Base-by-base conservation (phyloP, 2,329 filamentous ascomycete genomes). In the Aspergillus hortae region DNA sequence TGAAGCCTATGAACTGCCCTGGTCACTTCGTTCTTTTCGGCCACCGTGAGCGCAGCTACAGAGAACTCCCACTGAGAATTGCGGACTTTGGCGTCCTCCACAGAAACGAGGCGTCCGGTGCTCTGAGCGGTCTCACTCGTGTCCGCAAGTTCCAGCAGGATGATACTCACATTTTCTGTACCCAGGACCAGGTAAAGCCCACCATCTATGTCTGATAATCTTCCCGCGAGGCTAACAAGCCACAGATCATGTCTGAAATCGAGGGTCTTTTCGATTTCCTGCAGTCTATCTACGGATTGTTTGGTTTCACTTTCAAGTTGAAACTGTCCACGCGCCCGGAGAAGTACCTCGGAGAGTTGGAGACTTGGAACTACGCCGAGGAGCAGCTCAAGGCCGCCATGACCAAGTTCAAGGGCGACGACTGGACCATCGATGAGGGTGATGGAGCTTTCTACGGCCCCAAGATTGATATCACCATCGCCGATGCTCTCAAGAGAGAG, bases 1-100 rank as follows among this genome's bases (percentile, higher is more conserved):
- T 97, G 47, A 97, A 97, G 77, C 92, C 92, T 25, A 97, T 97
- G 94, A 97, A 97, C 77, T 99, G 94, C 75, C 94, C 94, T 4
- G 91, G 91, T 25, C 92, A 97, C 74, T 95, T 89, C 73, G 77
- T 94, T 59, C 87, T 96, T 65, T 96, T 96, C 71, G 84, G 82
- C 46, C 87, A 92, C 71, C 83, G 88, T 49, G 88, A 90, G 66
- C 83, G 90, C 64, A 94, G 88, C 72, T 96, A 97, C 73, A 81
- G 88, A 64, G 91, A 97, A 63, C 78, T 99, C 53, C 94, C 94
- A 25, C 87, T 95, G 75, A 83, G 94, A 66, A 88, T 96, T 75
- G 92, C 94, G 47, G 94, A 99, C 70, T 97, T 97, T 72, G 92
- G 92, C 71, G 89, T 95, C 23, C 80, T 99, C 48, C 94, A 99